Conservation (phyloP, 2,329 filamentous ascomycete genomes). For the Chaetomium olivaceum region DNA sequence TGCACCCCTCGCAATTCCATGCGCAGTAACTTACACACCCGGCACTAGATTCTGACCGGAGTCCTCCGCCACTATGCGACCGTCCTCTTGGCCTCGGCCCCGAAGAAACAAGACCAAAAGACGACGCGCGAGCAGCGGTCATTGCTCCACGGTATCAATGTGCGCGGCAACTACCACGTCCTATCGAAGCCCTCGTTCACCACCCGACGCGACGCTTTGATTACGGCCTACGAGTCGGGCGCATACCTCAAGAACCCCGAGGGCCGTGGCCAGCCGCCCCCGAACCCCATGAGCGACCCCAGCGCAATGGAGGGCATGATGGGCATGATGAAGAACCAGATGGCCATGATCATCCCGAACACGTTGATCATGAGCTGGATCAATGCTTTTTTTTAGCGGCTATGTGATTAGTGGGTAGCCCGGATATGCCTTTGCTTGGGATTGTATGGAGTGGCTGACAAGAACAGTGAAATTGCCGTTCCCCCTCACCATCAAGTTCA, state of each 20-base stretch:
- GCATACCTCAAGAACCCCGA: constrained; percentile 89
- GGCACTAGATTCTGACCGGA: constrained; percentile 75
- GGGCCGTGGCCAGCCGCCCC: constrained; percentile 77
- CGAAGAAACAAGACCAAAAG: constrained; percentile 76
- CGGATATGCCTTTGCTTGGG: not conserved
- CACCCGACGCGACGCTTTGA: constrained; percentile 75
- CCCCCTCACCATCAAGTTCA: constrained; percentile 97
- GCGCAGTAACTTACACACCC: constrained; percentile 11
- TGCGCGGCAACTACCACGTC: constrained; percentile 79
- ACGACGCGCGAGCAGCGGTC: constrained; percentile 83
- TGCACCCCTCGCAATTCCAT: not conserved
- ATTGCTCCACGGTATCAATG: constrained; percentile 78
- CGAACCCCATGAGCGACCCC: constrained; percentile 94
- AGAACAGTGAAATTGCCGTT: constrained; percentile 86
- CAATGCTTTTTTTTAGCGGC: constrained; percentile 97
- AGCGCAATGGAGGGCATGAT: constrained; percentile 99
- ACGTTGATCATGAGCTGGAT: constrained; percentile 99
- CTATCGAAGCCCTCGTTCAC: constrained; percentile 78
- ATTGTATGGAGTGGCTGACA: constrained; percentile 25
- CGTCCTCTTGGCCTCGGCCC: constrained; percentile 80
- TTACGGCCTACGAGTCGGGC: constrained; percentile 80
- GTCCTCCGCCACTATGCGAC: constrained; percentile 95
- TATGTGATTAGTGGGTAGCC: constrained; percentile 84
- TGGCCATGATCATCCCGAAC: constrained; percentile 99
- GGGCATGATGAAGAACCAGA: constrained; percentile 99